Evolutionary conservation across 768 basidiomycete species (phyloP), one percentile per base, ranked within the genome.

Genomic region (Floccularia luteovirens): DNA sequence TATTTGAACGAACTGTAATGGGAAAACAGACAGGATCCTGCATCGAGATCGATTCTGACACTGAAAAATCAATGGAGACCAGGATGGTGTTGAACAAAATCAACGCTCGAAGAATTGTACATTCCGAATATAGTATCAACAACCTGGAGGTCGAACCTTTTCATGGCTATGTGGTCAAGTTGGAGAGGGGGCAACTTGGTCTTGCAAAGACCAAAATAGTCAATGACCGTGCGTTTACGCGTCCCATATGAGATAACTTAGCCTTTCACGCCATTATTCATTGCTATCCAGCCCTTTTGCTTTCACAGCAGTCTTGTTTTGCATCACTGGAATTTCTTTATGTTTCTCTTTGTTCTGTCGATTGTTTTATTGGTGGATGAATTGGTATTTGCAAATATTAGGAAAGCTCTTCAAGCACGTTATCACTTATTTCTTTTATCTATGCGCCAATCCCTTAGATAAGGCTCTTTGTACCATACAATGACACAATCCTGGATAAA

Each of bases 51-150:
- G 50, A 50, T 28, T 64, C 61, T 3, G 62, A 69, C 37, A 54
- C 52, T 4, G 69, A 72, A 43, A 59, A 55, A 31, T 55, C 51
- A 8, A 39, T 49, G 12, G 72, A 72, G 45, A 69, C 67, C 24
- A 70, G 59, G 47, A 69, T 75, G 69, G 70, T 83, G 32, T 57
- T 80, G 30, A 67, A 77, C 43, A 81, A 83, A 51, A 71, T 81
- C 51, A 87, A 87, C 39, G 81, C 82, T 5, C 67, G 84, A 17
- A 70, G 76, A 27, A 65, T 87, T 37, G 70, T 87, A 3, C 82
- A 86, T 46, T 58, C 69, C 22, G 85, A 88, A 57, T 82, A 80
- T 52, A 63, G 63, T 12, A 66, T 82, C 41, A 77, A 84, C 48
- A 83, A 79, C 50, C 58, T 88, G 25, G 83, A 88, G 57, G 57